These are phyloP conservation scores for Saksenaea vasiformis DNA, from an alignment of 371 early-diverging fungal genomes.

Conservation along the genomic window DNA sequence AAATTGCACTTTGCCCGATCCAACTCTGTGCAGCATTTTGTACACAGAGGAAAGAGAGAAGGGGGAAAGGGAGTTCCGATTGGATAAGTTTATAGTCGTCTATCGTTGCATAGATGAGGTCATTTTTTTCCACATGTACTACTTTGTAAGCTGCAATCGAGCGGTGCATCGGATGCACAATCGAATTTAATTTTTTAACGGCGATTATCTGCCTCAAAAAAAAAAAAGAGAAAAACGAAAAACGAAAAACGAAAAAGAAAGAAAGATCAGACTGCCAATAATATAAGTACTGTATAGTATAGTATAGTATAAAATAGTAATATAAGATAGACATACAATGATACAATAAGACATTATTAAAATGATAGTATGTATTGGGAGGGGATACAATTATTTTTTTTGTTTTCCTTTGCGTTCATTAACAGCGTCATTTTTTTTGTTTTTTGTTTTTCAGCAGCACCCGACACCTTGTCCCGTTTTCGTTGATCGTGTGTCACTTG, in stretches of 20 bases:
- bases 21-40: background rate
- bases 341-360: background rate
- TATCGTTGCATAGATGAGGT: slow-evolving; percentile 1
- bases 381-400: background rate
- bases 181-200: background rate
- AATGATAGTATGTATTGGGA: background rate
- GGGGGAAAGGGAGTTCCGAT: background rate
- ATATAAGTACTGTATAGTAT: too few relatives aligned
- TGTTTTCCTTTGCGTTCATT: background rate
- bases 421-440: background rate
- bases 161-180: background rate
- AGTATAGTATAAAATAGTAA: too few relatives aligned
- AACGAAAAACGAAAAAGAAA: too few relatives aligned
- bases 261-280: too few relatives aligned
- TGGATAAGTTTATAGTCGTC: background rate
- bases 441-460: background rate
- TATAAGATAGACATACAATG: background rate
- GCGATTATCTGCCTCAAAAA: background rate
- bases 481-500: background rate
- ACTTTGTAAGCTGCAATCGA: background rate
- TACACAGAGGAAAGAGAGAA: background rate
- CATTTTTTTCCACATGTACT: background rate
- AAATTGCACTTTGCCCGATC: background rate
- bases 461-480: background rate
- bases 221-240: background rate